Base-by-base conservation (phyloP, 2,329 filamentous ascomycete species). In the Domatiomyces globalis region DNA sequence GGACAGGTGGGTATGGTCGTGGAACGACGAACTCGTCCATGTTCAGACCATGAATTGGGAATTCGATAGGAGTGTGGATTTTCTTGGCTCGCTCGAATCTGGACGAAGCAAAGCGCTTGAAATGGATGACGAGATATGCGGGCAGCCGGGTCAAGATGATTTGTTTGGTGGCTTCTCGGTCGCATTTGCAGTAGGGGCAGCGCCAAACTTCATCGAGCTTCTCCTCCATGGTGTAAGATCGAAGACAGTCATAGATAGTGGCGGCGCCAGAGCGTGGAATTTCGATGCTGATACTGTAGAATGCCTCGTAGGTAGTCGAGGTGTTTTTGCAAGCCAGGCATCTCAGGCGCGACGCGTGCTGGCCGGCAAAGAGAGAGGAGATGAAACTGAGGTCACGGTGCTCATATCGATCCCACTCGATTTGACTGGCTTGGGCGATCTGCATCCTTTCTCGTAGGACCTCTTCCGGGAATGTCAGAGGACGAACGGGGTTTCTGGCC, bases 61-160 rank as follows among this genome's bases (percentile, higher is more conserved):
- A 95, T 9, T 81, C 76, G 48, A 94, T 79, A 1, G 78, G 78
- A 0, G 79, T 84, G 57, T 79, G 78, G 50, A 85, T 78, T 69
- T 94, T 95, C 51, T 74, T 68, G 49, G 76, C 75, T 51, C 71
- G 74, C 54, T 76, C 74, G 15, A 68, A 75, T 57, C 71, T 75
- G 43, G 73, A 75, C 4, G 77, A 76, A 12, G 74, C 75, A 65
- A 84, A 85, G 3, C 82, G 80, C 62, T 86, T 85, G 66, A 94
- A 81, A 56, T 83, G 80, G 17, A 95, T 71, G 51, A 88, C 85
- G 6, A 95, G 73, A 51, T 88, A 80, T 49, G 86, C 80, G 0
- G 90, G 88, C 25, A 88, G 79, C 6, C 87, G 81, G 7, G 84
- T 88, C 52, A 94, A 78, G 46, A 80, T 83, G 53, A 84, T 79